Percentiles rank a stretch among this genome's conserved stretches.
Conservation (phyloP, 2,329 filamentous ascomycete species). For the Trichoderma arundinaceum region DNA sequence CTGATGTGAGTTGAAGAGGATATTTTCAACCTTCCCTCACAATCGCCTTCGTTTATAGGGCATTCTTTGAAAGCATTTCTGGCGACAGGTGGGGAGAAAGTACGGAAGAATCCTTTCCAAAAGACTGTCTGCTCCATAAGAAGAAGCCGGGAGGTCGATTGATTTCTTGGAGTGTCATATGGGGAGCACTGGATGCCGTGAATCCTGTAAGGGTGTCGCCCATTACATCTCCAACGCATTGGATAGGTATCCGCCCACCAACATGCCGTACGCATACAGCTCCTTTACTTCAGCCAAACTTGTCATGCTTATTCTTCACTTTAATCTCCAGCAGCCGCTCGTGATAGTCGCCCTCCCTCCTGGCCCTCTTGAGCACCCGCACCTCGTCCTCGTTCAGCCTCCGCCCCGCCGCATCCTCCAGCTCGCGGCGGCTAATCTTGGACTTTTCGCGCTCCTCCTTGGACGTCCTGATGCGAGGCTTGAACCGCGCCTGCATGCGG, state of each 20-base stretch:
- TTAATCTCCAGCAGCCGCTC: conserved; percentile 85
- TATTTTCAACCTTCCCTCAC: no score
- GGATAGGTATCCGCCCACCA: no score
- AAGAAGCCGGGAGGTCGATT: background rate
- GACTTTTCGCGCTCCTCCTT: conserved; percentile 84
- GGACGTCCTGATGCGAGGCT: conserved; percentile 76
- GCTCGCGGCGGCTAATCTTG: conserved; percentile 83
- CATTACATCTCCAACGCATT: background rate
- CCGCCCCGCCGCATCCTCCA: conserved; percentile 81
- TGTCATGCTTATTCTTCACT: conserved; percentile 92
- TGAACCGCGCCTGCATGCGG: conserved; percentile 94
- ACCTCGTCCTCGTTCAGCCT: conserved; percentile 85
- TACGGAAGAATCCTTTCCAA: no score
- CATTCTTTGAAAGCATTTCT: no score
- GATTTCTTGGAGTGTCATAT: background rate
- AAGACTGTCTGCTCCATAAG: no score
- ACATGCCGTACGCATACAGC: background rate
- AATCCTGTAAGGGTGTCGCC: background rate
- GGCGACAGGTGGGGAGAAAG: no score
- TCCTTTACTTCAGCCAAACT: conserved; percentile 56
- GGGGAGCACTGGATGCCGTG: background rate
- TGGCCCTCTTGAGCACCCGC: conserved; percentile 77
- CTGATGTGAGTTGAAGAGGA: no score
- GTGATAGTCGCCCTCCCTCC: conserved; percentile 87
- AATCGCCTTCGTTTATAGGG: no score